Base-by-base conservation (phyloP, 1,284 basidiomycete species). In the Rhodotorula sp. region DNA sequence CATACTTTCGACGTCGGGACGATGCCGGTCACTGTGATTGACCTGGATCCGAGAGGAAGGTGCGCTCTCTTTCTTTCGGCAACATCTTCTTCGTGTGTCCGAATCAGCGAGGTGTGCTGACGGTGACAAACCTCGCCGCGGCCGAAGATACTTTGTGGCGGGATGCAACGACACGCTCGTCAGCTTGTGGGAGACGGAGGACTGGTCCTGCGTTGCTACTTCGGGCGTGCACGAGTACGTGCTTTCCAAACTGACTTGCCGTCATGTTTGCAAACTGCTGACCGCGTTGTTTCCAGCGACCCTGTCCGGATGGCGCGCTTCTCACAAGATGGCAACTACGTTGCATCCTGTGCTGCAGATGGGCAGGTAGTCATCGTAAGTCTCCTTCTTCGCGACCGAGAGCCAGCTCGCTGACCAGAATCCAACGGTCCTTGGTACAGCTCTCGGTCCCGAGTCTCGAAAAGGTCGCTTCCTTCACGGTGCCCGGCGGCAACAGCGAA, bases 151-250 rank as follows among this genome's bases (percentile, higher is more conserved):
- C 46, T 34, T 77, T 21, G 67, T 65, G 3, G 73, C 71, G 5
- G 76, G 71, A 4, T 54, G 69, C 0, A 77, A 75, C 57, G 76
- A 77, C 51, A 69, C 73, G 34, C 58, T 62, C 2, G 49, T 75
- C 12, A 73, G 69, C 6, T n/a, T 77, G 62, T 75, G 73, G 74
- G 76, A 77, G 15, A 77, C 76, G 31, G 60, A 39, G 3, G 73
- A 74, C 29, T 76, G 66, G 67, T 71, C 69, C 18, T 75, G 76
- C 57, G 69, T 68, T 0, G 52, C 62, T 0, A 71, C 71, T 5
- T 43, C 69, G 18, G 74, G 70, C 7, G 26, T 16, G 6, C 76
- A 76, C 62, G 75, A 76, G 75, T 76, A 29, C 34, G 70, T 69
- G 18, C 14, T 20, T 12, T n/a, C 47, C 34, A 3, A 48, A 21